Evolutionary conservation across 1,139 yeast species (phyloP).

Genomic region (Hyphopichia pseudoburtonii): DNA sequence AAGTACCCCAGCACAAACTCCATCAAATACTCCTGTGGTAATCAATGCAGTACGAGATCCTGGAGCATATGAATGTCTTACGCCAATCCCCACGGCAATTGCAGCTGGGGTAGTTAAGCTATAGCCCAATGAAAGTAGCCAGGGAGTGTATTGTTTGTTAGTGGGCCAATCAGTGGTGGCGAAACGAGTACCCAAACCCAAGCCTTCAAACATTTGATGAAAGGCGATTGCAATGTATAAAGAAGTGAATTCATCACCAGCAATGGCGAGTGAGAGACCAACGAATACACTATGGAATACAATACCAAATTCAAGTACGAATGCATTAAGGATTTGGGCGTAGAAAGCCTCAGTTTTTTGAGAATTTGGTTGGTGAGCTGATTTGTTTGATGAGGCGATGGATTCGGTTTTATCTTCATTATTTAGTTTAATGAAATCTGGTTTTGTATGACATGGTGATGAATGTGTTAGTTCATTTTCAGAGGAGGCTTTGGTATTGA

Average conservation of each 20-base stretch:
- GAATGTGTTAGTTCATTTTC: too few species aligned
- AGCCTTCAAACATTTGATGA: conserved; percentile 44
- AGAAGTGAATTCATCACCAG: conserved; percentile 37
- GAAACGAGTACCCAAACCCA: conserved; percentile 41
- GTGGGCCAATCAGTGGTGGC: conserved; percentile 40
- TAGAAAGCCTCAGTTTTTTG: conserved; percentile 10
- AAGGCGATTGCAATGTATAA: conserved; percentile 38
- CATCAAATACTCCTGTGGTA: conserved; percentile 37
- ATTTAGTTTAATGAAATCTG: too few species aligned
- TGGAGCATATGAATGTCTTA: conserved; percentile 32
- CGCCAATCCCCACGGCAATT: conserved; percentile 38
- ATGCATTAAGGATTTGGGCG: conserved; percentile 22
- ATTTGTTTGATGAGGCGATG: neutral
- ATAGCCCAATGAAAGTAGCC: conserved; percentile 33
- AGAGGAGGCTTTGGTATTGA: too few species aligned
- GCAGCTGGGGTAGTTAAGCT: conserved; percentile 37
- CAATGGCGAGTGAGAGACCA: conserved; percentile 40
- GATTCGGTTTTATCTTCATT: neutral
- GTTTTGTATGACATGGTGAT: too few species aligned
- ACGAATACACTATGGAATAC: conserved; percentile 42
- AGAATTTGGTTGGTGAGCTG: neutral
- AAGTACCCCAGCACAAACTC: conserved; percentile 40
- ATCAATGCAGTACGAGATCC: conserved; percentile 33
- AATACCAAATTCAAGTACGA: conserved; percentile 40
- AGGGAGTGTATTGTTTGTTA: conserved; percentile 28